Evolutionary conservation across 2,329 filamentous ascomycete genomes (phyloP).

Genomic region (Cercospora citrullina): DNA sequence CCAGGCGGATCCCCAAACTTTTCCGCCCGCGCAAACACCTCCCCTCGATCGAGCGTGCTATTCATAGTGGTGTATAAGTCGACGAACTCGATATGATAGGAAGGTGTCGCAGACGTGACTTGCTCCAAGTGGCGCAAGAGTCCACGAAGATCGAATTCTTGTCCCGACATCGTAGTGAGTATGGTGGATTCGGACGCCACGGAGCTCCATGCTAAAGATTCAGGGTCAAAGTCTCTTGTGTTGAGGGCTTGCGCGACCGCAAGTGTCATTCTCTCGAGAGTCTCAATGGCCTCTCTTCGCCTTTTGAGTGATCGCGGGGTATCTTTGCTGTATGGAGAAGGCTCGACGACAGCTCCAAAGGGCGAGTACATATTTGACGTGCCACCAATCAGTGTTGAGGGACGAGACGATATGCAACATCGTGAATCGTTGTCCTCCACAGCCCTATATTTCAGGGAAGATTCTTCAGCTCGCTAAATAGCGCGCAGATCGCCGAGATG

Average conservation of each 20-base stretch:
- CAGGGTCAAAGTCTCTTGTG: not conserved
- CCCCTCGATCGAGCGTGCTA: not conserved
- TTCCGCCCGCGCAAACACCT: not conserved
- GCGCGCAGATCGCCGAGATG: not conserved
- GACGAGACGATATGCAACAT: not conserved
- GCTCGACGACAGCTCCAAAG: not conserved
- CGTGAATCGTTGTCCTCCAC: not conserved
- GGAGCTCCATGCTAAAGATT: conserved; percentile 4
- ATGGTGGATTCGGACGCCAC: not conserved
- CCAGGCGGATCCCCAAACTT: not conserved
- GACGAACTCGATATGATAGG: not conserved
- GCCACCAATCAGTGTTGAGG: not conserved
- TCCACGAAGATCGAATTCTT: not conserved
- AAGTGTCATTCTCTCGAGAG: conserved; percentile 4
- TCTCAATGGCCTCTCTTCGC: not conserved
- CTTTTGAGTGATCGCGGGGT: not conserved
- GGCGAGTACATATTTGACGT: not conserved
- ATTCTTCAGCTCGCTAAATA: not conserved
- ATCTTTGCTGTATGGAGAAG: not conserved
- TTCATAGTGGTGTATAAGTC: conserved; percentile 1
- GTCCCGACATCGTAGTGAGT: not conserved
- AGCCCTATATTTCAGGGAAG: not conserved
- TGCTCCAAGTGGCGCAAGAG: not conserved
- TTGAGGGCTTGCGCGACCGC: conserved; percentile 4
- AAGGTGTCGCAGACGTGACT: not conserved